phyloP scores from a whole-genome alignment of 108 stramenopile species.

The Cyclostephanos tholiformis region DNA sequence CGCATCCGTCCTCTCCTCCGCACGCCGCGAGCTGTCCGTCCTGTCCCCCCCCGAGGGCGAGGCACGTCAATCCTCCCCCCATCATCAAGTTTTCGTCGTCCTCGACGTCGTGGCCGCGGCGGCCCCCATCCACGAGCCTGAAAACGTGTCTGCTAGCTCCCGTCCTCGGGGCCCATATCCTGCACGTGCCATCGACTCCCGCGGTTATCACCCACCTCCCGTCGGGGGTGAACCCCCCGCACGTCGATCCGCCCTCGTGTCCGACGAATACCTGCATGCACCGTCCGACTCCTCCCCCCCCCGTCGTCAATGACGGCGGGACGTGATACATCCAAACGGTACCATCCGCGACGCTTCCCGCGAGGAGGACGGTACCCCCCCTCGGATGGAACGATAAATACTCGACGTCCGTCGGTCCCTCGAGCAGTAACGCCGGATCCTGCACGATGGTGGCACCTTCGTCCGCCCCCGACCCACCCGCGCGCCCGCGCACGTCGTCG shows the following conservation, averaged over 20 bases:
- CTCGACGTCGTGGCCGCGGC: slow-evolving; percentile 10
- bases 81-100: no score
- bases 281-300: no score
- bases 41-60: slow-evolving; percentile 62
- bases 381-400: slow-evolving; percentile 94
- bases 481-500: slow-evolving; percentile 77
- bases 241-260: slow-evolving; percentile 89
- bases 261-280: slow-evolving; percentile 98
- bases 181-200: no score
- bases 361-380: slow-evolving; percentile 88
- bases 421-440: no score
- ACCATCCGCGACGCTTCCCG: slow-evolving; percentile 88
- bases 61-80: slow-evolving; percentile 72
- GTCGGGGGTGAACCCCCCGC: no score
- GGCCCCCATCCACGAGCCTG: slow-evolving; percentile 49
- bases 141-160: slow-evolving; percentile 88
- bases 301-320: no score
- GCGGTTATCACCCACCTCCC: no score
- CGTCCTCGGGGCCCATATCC: no score
- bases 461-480: slow-evolving; percentile 66
- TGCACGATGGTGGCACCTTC: no score
- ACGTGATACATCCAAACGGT: slow-evolving; percentile 97
- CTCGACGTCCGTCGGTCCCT: slow-evolving; percentile 96
- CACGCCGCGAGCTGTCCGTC: no score
- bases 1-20: no score